Conservation (phyloP, 2,329 filamentous ascomycete species). For the Apiospora pterosperma region DNA sequence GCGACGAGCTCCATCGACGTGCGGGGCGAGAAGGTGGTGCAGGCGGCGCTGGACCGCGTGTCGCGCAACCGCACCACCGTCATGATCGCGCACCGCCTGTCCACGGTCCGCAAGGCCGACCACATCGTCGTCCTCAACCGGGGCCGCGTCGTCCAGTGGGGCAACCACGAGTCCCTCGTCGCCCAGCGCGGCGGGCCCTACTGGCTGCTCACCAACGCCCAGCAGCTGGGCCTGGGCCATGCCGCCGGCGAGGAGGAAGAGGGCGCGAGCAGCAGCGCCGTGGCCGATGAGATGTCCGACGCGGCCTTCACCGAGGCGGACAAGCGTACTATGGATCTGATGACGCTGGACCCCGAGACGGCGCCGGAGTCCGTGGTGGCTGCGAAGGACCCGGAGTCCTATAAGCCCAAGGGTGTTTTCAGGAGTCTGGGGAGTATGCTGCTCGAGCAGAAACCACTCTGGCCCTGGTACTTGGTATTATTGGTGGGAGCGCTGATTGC, state of each 20-base stretch:
- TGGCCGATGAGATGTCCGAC: neutral
- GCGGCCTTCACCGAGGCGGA: constrained; percentile 28
- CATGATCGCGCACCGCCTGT: constrained; percentile 63
- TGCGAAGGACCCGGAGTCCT: neutral
- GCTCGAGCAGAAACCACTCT: constrained; percentile 23
- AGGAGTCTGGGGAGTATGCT: constrained; percentile 25
- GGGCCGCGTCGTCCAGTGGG: constrained; percentile 85
- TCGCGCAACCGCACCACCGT: constrained; percentile 49
- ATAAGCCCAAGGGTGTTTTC: constrained; percentile 19
- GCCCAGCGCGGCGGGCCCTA: constrained; percentile 68
- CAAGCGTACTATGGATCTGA: constrained; percentile 70
- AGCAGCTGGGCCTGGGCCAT: constrained; percentile 14
- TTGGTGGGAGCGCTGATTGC: constrained; percentile 30
- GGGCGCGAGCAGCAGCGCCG: neutral
- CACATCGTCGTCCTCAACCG: constrained; percentile 91
- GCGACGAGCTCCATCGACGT: constrained; percentile 64
- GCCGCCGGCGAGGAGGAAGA: neutral
- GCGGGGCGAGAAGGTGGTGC: constrained; percentile 56
- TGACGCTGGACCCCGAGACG: constrained; percentile 40
- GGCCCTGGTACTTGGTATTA: constrained; percentile 57
- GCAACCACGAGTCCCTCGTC: constrained; percentile 78
- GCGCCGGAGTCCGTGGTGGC: neutral
- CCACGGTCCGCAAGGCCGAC: constrained; percentile 88
- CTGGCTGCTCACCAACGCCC: constrained; percentile 68
- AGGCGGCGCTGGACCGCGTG: constrained; percentile 47